These are phyloP conservation scores for Ganoderma lingzhi DNA, from an alignment of 1,284 basidiomycete species.

Conservation along the genomic window DNA sequence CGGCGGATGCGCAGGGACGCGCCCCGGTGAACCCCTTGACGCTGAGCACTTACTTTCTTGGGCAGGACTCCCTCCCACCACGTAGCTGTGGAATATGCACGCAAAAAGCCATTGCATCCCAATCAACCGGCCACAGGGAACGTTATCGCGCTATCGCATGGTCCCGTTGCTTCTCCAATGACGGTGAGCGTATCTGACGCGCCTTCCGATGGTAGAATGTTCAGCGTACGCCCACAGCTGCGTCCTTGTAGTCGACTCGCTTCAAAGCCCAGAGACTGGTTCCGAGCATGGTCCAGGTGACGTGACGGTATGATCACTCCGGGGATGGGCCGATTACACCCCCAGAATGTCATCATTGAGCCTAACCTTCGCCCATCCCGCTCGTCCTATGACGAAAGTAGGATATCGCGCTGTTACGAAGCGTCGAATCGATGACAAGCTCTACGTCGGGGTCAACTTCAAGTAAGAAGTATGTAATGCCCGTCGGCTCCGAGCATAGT, in stretches of 20 bases:
- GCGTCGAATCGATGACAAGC: neutral
- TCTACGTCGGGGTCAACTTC: neutral
- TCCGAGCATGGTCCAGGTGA: neutral
- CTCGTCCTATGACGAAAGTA: slow-evolving; percentile 1
- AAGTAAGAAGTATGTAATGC: neutral
- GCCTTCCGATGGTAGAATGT: neutral
- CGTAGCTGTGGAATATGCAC: slow-evolving; percentile 1
- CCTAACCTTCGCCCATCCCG: neutral
- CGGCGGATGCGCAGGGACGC: neutral
- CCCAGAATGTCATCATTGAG: neutral
- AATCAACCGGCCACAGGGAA: neutral
- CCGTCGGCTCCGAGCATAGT: neutral
- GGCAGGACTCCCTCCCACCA: slow-evolving; percentile 5
- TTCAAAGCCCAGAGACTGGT: neutral
- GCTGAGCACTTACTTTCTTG: neutral
- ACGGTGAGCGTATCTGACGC: neutral
- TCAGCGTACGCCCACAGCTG: neutral
- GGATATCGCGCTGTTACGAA: neutral
- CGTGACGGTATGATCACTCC: neutral
- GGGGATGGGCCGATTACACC: neutral
- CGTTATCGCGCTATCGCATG: neutral
- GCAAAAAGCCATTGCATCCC: slow-evolving; percentile 9
- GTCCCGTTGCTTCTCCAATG: neutral
- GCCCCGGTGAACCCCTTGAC: neutral
- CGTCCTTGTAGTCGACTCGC: neutral